Percentiles rank a stretch among this genome's conserved stretches.
These are phyloP conservation scores for Pilobolus umbonatus DNA, from an alignment of 192 early-diverging fungal genomes.

Conservation along the genomic window DNA sequence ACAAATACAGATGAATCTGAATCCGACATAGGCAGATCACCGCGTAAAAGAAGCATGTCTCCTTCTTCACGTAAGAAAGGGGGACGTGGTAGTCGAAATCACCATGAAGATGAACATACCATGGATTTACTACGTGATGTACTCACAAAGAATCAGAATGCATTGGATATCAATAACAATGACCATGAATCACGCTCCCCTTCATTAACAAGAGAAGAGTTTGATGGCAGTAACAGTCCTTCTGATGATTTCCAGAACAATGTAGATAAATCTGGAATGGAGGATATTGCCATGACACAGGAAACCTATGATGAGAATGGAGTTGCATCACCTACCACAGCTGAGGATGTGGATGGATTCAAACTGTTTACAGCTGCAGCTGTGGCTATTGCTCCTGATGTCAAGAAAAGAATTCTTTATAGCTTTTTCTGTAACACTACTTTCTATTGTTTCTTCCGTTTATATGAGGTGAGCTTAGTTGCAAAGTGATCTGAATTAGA, in stretches of 20 bases:
- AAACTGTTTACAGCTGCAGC: conserved; percentile 34
- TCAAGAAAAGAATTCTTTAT: conserved; percentile 34
- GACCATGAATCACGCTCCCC: background rate
- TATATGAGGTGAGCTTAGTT: conserved; percentile 60
- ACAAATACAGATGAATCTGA: conserved; percentile 35
- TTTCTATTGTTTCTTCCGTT: conserved; percentile 86
- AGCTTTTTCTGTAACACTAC: conserved; percentile 84
- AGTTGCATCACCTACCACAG: background rate
- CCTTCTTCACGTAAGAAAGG: conserved; percentile 7
- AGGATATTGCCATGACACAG: conserved; percentile 10
- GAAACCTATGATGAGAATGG: conserved; percentile 10
- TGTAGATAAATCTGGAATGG: too few relatives aligned
- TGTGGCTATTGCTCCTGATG: conserved; percentile 20
- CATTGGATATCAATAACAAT: conserved; percentile 1
- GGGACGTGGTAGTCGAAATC: background rate
- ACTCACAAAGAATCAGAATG: conserved; percentile 25
- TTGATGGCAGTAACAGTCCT: conserved; percentile 38
- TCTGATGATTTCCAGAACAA: too few relatives aligned
- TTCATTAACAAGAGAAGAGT: conserved; percentile 32
- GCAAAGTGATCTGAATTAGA: background rate
- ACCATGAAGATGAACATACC: conserved; percentile 31
- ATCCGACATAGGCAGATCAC: conserved; percentile 22
- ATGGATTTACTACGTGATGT: conserved; percentile 35
- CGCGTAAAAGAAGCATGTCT: conserved; percentile 6
- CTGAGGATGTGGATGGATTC: conserved; percentile 6